Evolutionary conservation across 352 stramenopile species (phyloP), one percentile per base, ranked within the genome.

Genomic region (Elongisporangium anandrum): DNA sequence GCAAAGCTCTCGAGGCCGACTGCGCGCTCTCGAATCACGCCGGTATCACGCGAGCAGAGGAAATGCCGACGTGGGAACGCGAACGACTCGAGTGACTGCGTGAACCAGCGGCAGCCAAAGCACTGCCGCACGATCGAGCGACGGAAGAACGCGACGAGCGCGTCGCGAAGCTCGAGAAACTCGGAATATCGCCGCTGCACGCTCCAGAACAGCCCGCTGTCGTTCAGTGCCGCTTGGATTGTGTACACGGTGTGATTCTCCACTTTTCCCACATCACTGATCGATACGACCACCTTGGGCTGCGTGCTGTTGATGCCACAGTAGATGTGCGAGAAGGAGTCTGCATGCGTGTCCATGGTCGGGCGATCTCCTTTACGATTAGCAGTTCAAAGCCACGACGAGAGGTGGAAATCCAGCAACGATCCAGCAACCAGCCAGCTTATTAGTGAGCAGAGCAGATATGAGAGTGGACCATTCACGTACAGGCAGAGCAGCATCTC

Each of bases 31-130:
- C 66, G 63, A 29, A 91, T 76, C 26, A 88, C 75, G 12, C 71
- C 60, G 10, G 59, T 17, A 4, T 63, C 64, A 34, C 73, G 77
- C 12, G 82, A 92, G 3, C 54, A 61, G 16, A 94, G 54, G 24
- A 90, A 22, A 24, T 80, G 81, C 13, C 85, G 86, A 34, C 76
- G 73, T 4, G 82, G 82, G 51, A 92, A 91, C 24, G 69, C 70
- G 55, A 84, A 92, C 8, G 67, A 66, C 15, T 69, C 64, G 22
- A 92, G 61, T 23, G 82, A 85, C 39, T 90, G 76, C 24, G 62
- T 57, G 55, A 90, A 94, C 77, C 82, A 90, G 12, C 71, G 70
- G 55, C 85, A 92, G 19, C 82, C 82, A 56, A 92, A 92, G 69
- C 82, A 92, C 57, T 89, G 77, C 49, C 69, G 71, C 22, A 77